Conservation (phyloP, 495 filamentous ascomycete genomes). For the Acidiella bohemica region DNA sequence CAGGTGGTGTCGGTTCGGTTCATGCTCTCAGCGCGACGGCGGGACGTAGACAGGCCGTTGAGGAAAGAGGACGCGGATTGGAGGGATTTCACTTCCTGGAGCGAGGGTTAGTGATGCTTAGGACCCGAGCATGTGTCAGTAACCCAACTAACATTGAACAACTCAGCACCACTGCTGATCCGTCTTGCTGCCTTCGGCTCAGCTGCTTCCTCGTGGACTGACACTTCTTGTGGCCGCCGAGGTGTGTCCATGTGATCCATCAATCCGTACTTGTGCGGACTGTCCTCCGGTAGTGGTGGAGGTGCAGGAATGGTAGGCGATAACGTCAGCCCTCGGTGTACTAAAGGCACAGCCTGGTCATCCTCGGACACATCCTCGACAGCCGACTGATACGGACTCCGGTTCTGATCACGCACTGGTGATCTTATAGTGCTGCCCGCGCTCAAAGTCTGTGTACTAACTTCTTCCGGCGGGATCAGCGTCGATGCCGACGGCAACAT, state of each 20-base stretch:
- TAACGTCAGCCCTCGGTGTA: constrained; percentile 3
- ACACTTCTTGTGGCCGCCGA: too few relatives aligned
- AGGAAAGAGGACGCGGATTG: constrained; percentile 20
- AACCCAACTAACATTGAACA: constrained; percentile 16
- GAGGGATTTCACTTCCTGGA: constrained; percentile 18
- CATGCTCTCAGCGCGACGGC: constrained; percentile 14
- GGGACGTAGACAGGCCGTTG: constrained; percentile 19
- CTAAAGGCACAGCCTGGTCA: not conserved
- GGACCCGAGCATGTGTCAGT: too few relatives aligned
- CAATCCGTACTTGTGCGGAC: constrained; percentile 19
- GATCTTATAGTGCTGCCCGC: constrained; percentile 13
- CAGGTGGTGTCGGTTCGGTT: constrained; percentile 5
- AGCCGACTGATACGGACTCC: not conserved
- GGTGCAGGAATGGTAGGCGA: constrained; percentile 16
- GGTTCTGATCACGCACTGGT: constrained; percentile 3
- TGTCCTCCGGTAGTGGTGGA: constrained; percentile 18
- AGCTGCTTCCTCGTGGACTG: constrained; percentile 3
- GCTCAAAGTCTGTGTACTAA: constrained; percentile 2
- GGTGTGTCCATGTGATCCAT: constrained; percentile 19
- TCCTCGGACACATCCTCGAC: constrained; percentile 1
- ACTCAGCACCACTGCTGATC: constrained; percentile 14
- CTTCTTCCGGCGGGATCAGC: not conserved
- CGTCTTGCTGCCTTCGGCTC: constrained; percentile 10
- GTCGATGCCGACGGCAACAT: constrained; percentile 7
- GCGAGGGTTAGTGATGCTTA: constrained; percentile 1